Evolutionary conservation across 1,139 yeast genomes (phyloP).

Genomic region (Saccharomycopsis crataegensis): DNA sequence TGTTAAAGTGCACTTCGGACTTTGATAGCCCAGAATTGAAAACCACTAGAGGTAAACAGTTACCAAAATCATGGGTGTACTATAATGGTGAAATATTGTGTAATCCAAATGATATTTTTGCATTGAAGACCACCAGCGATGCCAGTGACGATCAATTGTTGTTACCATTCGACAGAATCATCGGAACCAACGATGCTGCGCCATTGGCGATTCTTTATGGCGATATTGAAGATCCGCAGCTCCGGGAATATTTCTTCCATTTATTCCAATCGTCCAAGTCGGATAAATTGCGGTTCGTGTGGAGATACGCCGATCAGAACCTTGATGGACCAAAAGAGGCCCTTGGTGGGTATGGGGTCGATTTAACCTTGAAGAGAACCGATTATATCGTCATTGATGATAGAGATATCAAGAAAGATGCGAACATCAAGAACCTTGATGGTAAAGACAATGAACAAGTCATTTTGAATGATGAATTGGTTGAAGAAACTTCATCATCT

Average conservation of each 20-base stretch:
- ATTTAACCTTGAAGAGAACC: conserved; percentile 51
- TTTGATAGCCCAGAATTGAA: conserved; percentile 14
- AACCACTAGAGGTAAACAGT: neutral
- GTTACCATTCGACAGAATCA: conserved; percentile 49
- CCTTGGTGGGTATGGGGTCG: conserved; percentile 63
- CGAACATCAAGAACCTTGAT: conserved; percentile 15
- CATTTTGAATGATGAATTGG: conserved; percentile 9
- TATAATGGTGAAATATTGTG: conserved; percentile 52
- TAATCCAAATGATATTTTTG: conserved; percentile 60
- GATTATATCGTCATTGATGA: conserved; percentile 62
- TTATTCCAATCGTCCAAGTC: conserved; percentile 51
- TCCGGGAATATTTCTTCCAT: conserved; percentile 50
- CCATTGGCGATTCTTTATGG: conserved; percentile 46
- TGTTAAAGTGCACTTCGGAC: conserved; percentile 19
- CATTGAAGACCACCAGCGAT: conserved; percentile 42
- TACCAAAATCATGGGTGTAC: conserved; percentile 43
- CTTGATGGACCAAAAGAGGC: conserved; percentile 28
- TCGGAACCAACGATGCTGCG: conserved; percentile 41
- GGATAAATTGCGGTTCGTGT: conserved; percentile 65
- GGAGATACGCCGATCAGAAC: conserved; percentile 47
- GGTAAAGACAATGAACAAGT: conserved; percentile 15
- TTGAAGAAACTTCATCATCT: conserved; percentile 16
- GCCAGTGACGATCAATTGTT: conserved; percentile 25
- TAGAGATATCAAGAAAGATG: conserved; percentile 31
- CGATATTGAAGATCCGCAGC: conserved; percentile 39